Conservation (phyloP, 257 asterid species). For the Nicotiana attenuata region DNA sequence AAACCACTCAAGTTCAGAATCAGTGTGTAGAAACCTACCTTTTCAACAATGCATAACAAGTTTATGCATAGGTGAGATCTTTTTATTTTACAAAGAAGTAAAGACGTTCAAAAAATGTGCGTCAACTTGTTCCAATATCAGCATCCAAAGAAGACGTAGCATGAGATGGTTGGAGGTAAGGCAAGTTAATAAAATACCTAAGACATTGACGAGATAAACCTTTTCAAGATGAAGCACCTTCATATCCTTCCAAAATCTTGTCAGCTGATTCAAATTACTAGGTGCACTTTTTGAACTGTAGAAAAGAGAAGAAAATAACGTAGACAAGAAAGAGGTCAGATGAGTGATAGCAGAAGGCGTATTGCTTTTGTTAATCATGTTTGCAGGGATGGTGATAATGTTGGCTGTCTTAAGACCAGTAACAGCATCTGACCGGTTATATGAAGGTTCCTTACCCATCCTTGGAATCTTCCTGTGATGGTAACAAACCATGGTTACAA, state of each 20-base stretch:
- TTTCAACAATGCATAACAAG: background rate
- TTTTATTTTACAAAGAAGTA: background rate
- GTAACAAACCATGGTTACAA: conserved; percentile 32
- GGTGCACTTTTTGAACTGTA: conserved; percentile 39
- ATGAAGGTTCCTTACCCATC: conserved; percentile 31
- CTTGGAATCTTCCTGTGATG: conserved; percentile 27
- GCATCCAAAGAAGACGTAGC: conserved; percentile 14
- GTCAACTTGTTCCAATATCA: background rate
- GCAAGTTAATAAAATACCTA: conserved; percentile 48
- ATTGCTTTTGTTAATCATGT: background rate
- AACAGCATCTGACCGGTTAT: conserved; percentile 13
- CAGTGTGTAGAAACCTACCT: background rate
- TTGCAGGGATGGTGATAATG: background rate
- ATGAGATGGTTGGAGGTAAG: conserved; percentile 11
- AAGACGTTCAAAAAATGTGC: conserved; percentile 15
- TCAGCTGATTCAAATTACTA: conserved; percentile 17
- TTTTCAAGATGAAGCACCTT: conserved; percentile 60
- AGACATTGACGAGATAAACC: conserved; percentile 81
- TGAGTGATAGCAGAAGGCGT: background rate
- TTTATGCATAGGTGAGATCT: background rate
- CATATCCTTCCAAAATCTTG: conserved; percentile 51
- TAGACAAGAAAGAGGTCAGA: conserved; percentile 2
- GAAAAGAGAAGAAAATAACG: background rate
- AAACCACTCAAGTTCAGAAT: conserved; percentile 3
- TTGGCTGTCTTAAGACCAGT: background rate